Evolutionary conservation across 257 asterid species (phyloP).

Genomic region (Solanum ossicruentum): DNA sequence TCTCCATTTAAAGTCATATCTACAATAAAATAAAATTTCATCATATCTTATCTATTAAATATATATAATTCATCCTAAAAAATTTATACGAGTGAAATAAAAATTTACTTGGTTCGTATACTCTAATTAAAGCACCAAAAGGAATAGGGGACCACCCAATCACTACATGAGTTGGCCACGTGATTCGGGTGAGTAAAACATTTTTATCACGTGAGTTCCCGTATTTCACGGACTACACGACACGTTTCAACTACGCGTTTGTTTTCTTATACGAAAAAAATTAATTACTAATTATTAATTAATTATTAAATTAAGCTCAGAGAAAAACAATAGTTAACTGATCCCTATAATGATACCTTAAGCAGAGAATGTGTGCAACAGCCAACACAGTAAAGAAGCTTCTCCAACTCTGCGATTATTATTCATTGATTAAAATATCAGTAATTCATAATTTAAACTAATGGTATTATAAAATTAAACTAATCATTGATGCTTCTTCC

Average conservation of each 20-base stretch:
- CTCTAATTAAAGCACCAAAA: not conserved
- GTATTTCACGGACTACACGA: conserved; percentile 20
- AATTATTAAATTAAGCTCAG: not conserved
- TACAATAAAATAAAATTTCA: too few relatives aligned
- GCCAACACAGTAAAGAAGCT: not conserved
- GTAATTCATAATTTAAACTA: not conserved
- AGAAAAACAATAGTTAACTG: conserved; percentile 54
- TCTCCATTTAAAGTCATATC: too few relatives aligned
- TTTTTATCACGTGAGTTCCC: conserved; percentile 71
- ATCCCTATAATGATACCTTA: conserved; percentile 70
- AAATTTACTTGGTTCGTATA: too few relatives aligned
- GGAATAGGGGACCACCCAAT: conserved; percentile 23
- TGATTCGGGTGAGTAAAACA: conserved; percentile 51
- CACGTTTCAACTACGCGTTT: conserved; percentile 20
- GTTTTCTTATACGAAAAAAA: not conserved
- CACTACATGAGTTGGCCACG: conserved; percentile 81
- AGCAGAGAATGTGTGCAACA: conserved; percentile 39
- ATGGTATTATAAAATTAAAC: not conserved
- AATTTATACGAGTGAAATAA: too few relatives aligned
- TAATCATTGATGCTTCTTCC: conserved; percentile 7
- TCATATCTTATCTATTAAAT: too few relatives aligned
- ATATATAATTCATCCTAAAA: too few relatives aligned
- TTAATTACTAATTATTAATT: not conserved
- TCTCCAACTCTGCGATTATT: not conserved
- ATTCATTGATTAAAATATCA: not conserved